Evolutionary conservation across 306 rosid genomes (phyloP), one percentile per base, ranked within the genome.

Genomic region (Cotoneaster glaucophyllus): DNA sequence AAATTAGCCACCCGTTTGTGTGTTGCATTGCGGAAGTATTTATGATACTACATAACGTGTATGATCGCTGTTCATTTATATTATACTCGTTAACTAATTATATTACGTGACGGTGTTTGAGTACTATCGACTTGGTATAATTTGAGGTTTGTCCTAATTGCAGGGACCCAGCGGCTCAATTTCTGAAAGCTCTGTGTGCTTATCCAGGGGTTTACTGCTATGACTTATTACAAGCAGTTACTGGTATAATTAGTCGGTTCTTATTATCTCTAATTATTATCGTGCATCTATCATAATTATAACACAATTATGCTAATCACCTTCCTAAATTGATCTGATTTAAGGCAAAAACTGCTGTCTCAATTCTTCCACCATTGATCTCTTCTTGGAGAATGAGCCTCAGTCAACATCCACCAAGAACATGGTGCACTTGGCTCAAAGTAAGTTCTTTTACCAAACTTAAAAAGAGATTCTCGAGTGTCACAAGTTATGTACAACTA

Each of bases 401-500:
- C 99, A 89, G 57, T 59, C 97, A 37, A 92, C 99, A 64, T 90
- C 97, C 24, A 89, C 88, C 58, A 90, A 83, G 87, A 95, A 84
- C 87, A 11, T 95, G 93, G 86, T 88, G 50, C 99, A 95, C 80
- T 87, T 95, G 73, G 80, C 97, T 70, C 99, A 95, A 78, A 85
- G 99, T 95, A 89, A 78, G 90, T 11, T 12, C n/a, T 22, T 13
- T 25, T 11, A 3, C 44, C 10, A 3, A 9, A 2, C 44, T 9
- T 41, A 41, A 9, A 39, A 3, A 41, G 44, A 41, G 12, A 14
- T 48, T 48, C 8, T 48, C 0, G 3, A 48, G 0, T 0, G 53
- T 48, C 3, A 48, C 3, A 48, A 48, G 53, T 48, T 48, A 8
- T 1, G 18, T 45, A 45, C 12, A 9, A 0, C 3, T 9, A 41